Evolutionary conservation across 2,329 filamentous ascomycete species (phyloP).

Genomic region (Aspergillus hiratsukae): DNA sequence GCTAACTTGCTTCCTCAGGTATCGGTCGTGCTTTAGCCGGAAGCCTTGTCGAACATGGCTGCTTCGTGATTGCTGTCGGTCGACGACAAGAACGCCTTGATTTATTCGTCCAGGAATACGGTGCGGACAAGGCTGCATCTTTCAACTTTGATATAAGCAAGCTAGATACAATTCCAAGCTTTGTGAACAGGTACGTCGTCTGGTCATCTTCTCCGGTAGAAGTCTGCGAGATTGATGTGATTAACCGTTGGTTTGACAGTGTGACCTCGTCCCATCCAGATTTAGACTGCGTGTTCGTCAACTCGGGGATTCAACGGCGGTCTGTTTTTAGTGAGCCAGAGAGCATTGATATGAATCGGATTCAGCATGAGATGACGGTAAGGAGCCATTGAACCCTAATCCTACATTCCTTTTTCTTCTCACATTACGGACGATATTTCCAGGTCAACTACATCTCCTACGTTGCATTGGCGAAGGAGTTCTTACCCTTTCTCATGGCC

Average conservation of each 20-base stretch:
- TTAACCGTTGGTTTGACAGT: slow-evolving; percentile 2
- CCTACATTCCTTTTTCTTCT: no score
- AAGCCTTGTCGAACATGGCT: slow-evolving; percentile 46
- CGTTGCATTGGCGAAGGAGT: slow-evolving; percentile 47
- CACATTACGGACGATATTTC: not conserved
- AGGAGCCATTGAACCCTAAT: slow-evolving; percentile 15
- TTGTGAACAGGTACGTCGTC: slow-evolving; percentile 28
- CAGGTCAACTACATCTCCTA: slow-evolving; percentile 43
- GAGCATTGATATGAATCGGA: slow-evolving; percentile 40
- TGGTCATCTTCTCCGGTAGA: not conserved
- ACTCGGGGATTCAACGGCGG: slow-evolving; percentile 50
- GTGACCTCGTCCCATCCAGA: slow-evolving; percentile 44
- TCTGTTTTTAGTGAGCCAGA: slow-evolving; percentile 49
- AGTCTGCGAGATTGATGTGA: no score
- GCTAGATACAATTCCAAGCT: slow-evolving; percentile 26
- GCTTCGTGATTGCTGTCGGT: slow-evolving; percentile 47
- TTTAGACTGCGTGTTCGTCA: slow-evolving; percentile 50
- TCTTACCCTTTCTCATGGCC: slow-evolving; percentile 46
- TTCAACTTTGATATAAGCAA: slow-evolving; percentile 50
- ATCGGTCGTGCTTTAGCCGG: slow-evolving; percentile 48
- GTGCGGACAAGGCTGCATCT: slow-evolving; percentile 43
- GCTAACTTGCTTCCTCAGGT: not conserved
- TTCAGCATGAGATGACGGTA: slow-evolving; percentile 46
- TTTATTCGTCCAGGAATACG: slow-evolving; percentile 44
- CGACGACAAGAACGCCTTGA: slow-evolving; percentile 50